Base-by-base conservation (phyloP, 768 basidiomycete genomes). In the Phylloporus arenicola region DNA sequence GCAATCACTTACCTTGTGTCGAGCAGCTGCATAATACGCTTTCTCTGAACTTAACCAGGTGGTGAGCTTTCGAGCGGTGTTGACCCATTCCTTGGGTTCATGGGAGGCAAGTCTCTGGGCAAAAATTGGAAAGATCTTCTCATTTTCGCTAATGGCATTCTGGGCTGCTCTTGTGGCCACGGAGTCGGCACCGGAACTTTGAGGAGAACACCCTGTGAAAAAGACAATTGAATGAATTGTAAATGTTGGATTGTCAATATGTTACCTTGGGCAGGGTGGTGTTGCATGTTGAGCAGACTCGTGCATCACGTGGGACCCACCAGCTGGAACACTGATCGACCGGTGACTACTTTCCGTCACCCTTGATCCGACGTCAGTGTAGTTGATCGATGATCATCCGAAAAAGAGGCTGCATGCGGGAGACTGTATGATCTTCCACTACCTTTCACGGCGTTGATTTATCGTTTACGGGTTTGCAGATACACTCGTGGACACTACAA, bases 1-100 rank as follows among this genome's bases (percentile, higher is more conserved):
- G 6, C n/a, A n/a, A 22, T 37, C 8, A 58, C 68, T 52, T 51
- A 80, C 81, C 65, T 76, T 72, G 40, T 70, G 72, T 31, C 77
- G 72, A 38, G 79, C 81, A 29, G 53, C 67, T 1, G 61, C 42
- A 57, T 83, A 83, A 56, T 82, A 82, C 1, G 80, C 81, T 54
- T 73, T 75, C 37, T 71, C 68, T 45, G 74, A 72, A 22, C 58
- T 43, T 37, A 80, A 58, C 79, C 78, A 82, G 2, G n/a, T 6
- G 1, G 68, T 62, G 17, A 82, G 62, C 58, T 73, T 80, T 16
- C 58, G 57, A 6, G 72, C 30, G 2, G 54, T 65, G 16, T 19
- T 47, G 20, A 37, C 16, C 17, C 53, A 68, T 12, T 64, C 59
- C 9, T 38, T 57, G 37, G 40, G 3, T 38, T 75, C 62, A 22